Evolutionary conservation across 2,329 filamentous ascomycete genomes (phyloP).

Genomic region (Epichloe brachyelytri): DNA sequence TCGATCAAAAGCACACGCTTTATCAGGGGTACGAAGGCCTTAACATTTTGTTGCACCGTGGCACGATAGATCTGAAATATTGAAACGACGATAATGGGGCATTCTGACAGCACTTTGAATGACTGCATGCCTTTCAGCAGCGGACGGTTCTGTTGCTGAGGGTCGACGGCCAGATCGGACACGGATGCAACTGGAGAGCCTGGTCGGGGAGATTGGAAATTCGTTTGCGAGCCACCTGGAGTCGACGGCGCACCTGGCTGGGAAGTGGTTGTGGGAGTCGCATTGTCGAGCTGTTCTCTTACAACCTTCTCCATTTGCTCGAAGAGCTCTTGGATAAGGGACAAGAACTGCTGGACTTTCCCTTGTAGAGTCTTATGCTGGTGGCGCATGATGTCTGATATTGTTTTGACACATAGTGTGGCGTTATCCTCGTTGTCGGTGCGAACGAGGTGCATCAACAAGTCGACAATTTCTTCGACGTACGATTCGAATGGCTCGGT

Average conservation of each 20-base stretch:
- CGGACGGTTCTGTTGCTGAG: constrained; percentile 68
- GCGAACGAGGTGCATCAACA: constrained; percentile 77
- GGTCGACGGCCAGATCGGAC: constrained; percentile 67
- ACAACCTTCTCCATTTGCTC: constrained; percentile 90
- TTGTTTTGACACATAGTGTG: constrained; percentile 94
- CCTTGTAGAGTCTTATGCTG: constrained; percentile 67
- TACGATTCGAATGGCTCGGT: constrained; percentile 77
- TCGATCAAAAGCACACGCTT: constrained; percentile 81
- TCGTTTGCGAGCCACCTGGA: constrained; percentile 49
- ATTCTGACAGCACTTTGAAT: constrained; percentile 96
- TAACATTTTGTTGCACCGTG: constrained; percentile 73
- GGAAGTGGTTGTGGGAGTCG: constrained; percentile 40
- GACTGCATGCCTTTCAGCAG: constrained; percentile 92
- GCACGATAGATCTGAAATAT: constrained; percentile 87
- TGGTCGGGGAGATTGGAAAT: constrained; percentile 77
- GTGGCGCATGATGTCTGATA: constrained; percentile 91
- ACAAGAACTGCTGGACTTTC: constrained; percentile 80
- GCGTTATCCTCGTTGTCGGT: constrained; percentile 98
- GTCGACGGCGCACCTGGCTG: constrained; percentile 51
- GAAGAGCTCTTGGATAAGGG: constrained; percentile 90
- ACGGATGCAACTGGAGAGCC: constrained; percentile 78
- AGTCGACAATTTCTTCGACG: constrained; percentile 76
- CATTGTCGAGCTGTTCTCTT: constrained; percentile 84
- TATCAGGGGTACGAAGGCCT: constrained; percentile 84
- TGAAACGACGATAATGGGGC: constrained; percentile 96